Conservation (phyloP, 371 early-diverging fungal species). For the Funneliformis caledonium region DNA sequence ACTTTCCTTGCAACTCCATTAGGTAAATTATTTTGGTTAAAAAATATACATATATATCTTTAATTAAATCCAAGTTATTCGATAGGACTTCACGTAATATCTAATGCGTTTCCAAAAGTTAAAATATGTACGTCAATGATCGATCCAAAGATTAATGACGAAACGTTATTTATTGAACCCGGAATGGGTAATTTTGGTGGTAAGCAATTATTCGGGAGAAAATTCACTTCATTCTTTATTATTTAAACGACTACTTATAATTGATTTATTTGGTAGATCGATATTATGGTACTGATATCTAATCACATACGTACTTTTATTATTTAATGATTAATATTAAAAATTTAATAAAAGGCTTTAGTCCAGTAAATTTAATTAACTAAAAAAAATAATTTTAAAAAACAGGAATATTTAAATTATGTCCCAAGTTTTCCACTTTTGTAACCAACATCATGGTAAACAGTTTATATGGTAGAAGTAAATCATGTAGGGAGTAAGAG, state of each 20-base stretch:
- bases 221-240: not conserved
- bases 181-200: slow-evolving; percentile 91
- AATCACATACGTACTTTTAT: no score
- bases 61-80: not conserved
- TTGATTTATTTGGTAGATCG: not conserved
- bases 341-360: no score
- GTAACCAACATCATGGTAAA: no score
- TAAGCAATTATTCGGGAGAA: not conserved
- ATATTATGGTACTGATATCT: not conserved
- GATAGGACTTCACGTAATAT: slow-evolving; percentile 68
- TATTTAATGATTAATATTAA: no score
- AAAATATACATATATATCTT: no score
- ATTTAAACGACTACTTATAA: not conserved
- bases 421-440: no score
- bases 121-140: slow-evolving; percentile 80
- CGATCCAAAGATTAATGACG: slow-evolving; percentile 65
- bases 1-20: slow-evolving; percentile 78
- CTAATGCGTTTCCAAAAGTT: slow-evolving; percentile 82
- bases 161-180: slow-evolving; percentile 74
- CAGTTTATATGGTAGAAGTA: no score
- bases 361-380: no score
- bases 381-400: no score
- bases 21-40: slow-evolving; percentile 44
- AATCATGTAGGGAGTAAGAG: no score
- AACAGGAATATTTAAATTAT: no score